Evolutionary conservation across 2,329 filamentous ascomycete species (phyloP).

Genomic region (Aureobasidium sp.): DNA sequence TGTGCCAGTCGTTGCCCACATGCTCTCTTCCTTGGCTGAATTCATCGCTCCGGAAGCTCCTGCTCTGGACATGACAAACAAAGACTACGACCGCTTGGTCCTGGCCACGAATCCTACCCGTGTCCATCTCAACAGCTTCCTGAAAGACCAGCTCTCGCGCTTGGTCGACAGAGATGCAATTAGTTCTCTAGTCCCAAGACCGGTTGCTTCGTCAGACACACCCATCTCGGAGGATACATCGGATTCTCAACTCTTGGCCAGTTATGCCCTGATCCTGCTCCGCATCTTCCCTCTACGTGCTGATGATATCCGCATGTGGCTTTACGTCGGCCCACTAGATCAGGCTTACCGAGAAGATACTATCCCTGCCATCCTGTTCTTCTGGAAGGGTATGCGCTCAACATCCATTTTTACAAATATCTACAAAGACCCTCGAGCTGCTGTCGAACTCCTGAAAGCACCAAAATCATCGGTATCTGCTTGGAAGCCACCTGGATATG

Average conservation of each 20-base stretch:
- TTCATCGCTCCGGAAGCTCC: slow-evolving; percentile 44
- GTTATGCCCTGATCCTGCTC: slow-evolving; percentile 77
- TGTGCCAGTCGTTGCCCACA: slow-evolving; percentile 45
- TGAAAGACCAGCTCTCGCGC: slow-evolving; percentile 58
- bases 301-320: slow-evolving; percentile 89
- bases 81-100: slow-evolving; percentile 33
- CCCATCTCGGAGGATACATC: background rate
- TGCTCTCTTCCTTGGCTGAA: slow-evolving; percentile 49
- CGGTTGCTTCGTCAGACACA: background rate
- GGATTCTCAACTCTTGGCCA: slow-evolving; percentile 64
- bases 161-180: slow-evolving; percentile 71
- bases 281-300: slow-evolving; percentile 73
- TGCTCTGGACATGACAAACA: slow-evolving; percentile 23
- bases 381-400: slow-evolving; percentile 62
- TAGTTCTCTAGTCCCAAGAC: slow-evolving; percentile 27
- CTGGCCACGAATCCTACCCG: slow-evolving; percentile 30
- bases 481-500: slow-evolving; percentile 24
- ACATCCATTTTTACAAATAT: slow-evolving; percentile 52
- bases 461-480: slow-evolving; percentile 21
- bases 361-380: slow-evolving; percentile 63
- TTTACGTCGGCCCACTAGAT: slow-evolving; percentile 58
- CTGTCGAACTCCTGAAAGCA: slow-evolving; percentile 47
- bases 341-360: slow-evolving; percentile 8
- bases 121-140: slow-evolving; percentile 36
- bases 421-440: slow-evolving; percentile 47